phyloP scores from a whole-genome alignment of 2,329 filamentous ascomycete genomes.

The Cladosporium cucumerinum region DNA sequence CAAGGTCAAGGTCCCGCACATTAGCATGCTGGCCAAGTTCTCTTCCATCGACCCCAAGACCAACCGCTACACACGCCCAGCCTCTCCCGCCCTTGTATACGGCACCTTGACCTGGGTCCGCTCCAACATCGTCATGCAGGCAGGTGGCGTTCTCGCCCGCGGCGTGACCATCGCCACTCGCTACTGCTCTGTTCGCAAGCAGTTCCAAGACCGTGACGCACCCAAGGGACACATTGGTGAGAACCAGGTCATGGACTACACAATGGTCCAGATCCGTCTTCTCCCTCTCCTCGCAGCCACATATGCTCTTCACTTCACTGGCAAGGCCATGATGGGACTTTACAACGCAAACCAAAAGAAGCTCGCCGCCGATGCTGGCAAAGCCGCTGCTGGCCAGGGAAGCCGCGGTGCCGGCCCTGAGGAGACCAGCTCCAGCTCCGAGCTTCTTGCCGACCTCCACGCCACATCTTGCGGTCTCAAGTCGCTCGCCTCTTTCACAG shows the following conservation, averaged over 20 bases:
- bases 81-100: constrained; percentile 66
- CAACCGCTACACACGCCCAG: constrained; percentile 64
- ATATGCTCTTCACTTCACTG: constrained; percentile 77
- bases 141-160: constrained; percentile 67
- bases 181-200: constrained; percentile 70
- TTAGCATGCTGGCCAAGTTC: constrained; percentile 70
- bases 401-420: constrained; percentile 63
- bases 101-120: constrained; percentile 75
- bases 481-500: constrained; percentile 67
- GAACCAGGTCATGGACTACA: constrained; percentile 75
- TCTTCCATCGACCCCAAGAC: constrained; percentile 66
- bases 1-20: constrained; percentile 69
- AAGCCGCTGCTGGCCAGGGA: constrained; percentile 35
- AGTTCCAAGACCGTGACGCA: constrained; percentile 73
- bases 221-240: constrained; percentile 57
- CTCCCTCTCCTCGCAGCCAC: constrained; percentile 69
- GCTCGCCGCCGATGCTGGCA: constrained; percentile 50
- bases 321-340: constrained; percentile 69
- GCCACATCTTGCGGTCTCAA: constrained; percentile 75
- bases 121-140: constrained; percentile 69
- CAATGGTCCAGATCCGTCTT: constrained; percentile 73
- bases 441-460: constrained; percentile 70
- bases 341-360: constrained; percentile 70
- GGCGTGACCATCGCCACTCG: constrained; percentile 75
- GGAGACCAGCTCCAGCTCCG: constrained; percentile 62